These are phyloP conservation scores for Spongospora subterranea DNA, from an alignment of 208 protist genomes.

Conservation along the genomic window DNA sequence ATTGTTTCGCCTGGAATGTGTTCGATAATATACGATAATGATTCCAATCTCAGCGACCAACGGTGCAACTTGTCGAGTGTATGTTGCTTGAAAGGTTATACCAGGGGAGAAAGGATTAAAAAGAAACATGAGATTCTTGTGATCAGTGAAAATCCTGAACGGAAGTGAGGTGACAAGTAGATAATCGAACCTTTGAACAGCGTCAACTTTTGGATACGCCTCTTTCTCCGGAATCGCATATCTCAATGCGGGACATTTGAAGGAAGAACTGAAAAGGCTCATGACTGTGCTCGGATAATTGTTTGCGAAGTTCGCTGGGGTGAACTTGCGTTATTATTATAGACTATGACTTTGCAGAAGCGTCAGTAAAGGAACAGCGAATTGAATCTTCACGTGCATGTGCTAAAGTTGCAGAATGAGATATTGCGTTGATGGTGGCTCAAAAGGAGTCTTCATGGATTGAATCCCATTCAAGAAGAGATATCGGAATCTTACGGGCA, in stretches of 20 bases:
- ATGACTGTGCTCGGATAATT: not conserved
- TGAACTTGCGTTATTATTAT: not conserved
- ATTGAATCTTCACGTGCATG: not conserved
- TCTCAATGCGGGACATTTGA: not conserved
- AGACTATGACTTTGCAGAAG: not conserved
- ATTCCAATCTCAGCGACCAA: not conserved
- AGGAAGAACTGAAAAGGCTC: not conserved
- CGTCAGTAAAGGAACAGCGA: not conserved
- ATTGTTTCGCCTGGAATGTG: conserved; percentile 38
- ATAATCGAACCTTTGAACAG: conserved; percentile 17
- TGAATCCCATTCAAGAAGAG: not conserved
- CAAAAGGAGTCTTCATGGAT: not conserved
- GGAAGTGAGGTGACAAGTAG: not conserved
- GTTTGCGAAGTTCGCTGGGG: not conserved
- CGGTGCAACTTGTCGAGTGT: conserved; percentile 43
- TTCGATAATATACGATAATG: not conserved
- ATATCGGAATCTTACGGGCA: not conserved
- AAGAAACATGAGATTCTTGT: conserved; percentile 1
- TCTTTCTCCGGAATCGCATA: not conserved
- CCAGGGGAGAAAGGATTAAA: not conserved
- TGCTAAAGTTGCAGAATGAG: not conserved
- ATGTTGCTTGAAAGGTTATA: not conserved
- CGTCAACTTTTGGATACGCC: conserved; percentile 18
- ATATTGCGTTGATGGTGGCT: not conserved
- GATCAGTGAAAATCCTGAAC: conserved; percentile 25